These are phyloP conservation scores for Umbellularia californica DNA, from an alignment of 164 flowering plant genomes.

Conservation along the genomic window DNA sequence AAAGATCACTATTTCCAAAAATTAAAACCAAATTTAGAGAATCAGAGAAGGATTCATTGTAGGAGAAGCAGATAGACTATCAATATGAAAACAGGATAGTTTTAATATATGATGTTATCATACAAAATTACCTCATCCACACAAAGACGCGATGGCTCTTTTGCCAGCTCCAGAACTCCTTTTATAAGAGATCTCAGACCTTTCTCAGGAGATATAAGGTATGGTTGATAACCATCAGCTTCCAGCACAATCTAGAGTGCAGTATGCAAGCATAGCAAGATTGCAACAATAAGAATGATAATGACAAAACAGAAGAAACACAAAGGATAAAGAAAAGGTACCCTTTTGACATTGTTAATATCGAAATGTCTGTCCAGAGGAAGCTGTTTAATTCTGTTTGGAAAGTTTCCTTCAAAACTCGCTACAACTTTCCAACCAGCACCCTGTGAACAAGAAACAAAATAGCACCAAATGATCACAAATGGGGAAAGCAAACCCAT, in stretches of 20 bases:
- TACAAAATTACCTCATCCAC: conserved; percentile 81
- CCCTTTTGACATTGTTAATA: conserved; percentile 93
- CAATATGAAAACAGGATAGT: not conserved
- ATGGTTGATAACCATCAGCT: conserved; percentile 99
- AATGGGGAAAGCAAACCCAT: no score
- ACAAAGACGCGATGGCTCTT: conserved; percentile 94
- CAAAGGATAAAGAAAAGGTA: conserved; percentile 19
- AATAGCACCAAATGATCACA: no score
- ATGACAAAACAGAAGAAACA: not conserved
- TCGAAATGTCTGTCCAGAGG: conserved; percentile 98
- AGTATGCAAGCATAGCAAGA: not conserved
- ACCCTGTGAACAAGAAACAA: conserved; percentile 47
- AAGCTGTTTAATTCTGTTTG: conserved; percentile 93
- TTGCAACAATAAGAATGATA: not conserved
- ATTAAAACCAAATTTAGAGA: not conserved
- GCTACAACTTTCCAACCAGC: conserved; percentile 98
- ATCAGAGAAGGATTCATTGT: not conserved
- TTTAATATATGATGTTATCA: not conserved
- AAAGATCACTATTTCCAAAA: not conserved
- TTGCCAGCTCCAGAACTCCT: conserved; percentile 86
- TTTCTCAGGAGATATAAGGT: conserved; percentile 98
- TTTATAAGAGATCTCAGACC: conserved; percentile 92
- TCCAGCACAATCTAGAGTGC: conserved; percentile 78
- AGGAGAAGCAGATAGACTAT: not conserved
- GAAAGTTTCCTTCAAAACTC: conserved; percentile 97